phyloP scores from a whole-genome alignment of 2,329 filamentous ascomycete genomes.

The Plenodomus tracheiphilus region DNA sequence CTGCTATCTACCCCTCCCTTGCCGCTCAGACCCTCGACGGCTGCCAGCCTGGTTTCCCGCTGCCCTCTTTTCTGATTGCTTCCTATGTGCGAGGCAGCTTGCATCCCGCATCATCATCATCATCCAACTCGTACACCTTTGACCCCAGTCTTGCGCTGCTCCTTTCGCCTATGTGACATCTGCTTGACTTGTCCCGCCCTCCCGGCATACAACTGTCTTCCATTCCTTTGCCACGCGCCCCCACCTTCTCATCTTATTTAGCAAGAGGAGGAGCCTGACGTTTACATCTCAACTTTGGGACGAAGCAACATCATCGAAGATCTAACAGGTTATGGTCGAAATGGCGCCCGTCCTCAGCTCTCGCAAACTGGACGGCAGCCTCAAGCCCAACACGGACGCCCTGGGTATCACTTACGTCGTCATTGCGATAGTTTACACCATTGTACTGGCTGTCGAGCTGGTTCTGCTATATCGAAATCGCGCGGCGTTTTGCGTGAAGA shows the following conservation, averaged over 20 bases:
- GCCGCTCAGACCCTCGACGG: conserved; percentile 21
- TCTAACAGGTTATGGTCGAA: conserved; percentile 24
- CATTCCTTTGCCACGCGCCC: conserved; percentile 23
- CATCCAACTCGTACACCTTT: conserved; percentile 24
- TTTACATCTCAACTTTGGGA: conserved; percentile 13
- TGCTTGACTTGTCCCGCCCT: conserved; percentile 25
- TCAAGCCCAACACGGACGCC: conserved; percentile 33
- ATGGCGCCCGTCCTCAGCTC: conserved; percentile 36
- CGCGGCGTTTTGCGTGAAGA: conserved; percentile 36
- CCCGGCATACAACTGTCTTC: conserved; percentile 24
- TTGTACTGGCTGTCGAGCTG: conserved; percentile 34
- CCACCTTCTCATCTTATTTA: conserved; percentile 30
- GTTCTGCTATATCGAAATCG: conserved; percentile 35
- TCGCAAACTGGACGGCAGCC: conserved; percentile 34
- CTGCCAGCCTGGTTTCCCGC: conserved; percentile 32
- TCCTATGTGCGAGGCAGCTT: conserved; percentile 24
- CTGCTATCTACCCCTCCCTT: conserved; percentile 36
- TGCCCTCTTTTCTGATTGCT: conserved; percentile 20
- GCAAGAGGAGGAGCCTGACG: conserved; percentile 28
- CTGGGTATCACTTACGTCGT: conserved; percentile 39
- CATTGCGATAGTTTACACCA: conserved; percentile 38
- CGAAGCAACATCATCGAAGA: conserved; percentile 10
- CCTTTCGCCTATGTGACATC: conserved; percentile 35
- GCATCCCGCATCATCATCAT: conserved; percentile 25
- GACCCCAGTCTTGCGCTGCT: conserved; percentile 25